Evolutionary conservation across 78 protist species (phyloP).

Genomic region (Neovahlkampfia damariscottae): DNA sequence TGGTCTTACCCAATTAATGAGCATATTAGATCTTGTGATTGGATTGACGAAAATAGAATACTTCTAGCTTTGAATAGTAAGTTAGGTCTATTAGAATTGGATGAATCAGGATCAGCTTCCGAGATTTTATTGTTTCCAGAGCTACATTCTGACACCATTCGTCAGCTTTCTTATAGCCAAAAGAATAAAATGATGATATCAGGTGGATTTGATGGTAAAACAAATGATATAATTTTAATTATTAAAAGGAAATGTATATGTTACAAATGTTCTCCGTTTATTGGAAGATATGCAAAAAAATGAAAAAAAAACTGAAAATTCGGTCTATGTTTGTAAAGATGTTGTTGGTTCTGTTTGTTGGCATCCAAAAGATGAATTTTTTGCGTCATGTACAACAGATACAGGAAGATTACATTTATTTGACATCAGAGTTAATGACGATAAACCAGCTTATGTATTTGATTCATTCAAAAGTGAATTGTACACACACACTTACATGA

Average conservation of each 20-base stretch:
- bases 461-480: background rate
- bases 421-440: background rate
- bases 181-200: background rate
- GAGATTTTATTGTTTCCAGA: background rate
- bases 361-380: background rate
- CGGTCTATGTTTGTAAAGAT: background rate
- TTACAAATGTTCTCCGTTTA: background rate
- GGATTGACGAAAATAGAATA: background rate
- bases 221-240: too few species aligned
- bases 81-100: background rate
- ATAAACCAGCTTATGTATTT: background rate
- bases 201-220: background rate
- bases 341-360: background rate
- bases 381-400: background rate
- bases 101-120: background rate
- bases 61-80: background rate
- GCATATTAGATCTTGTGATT: background rate
- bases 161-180: background rate
- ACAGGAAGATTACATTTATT: background rate
- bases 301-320: background rate
- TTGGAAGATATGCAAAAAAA: background rate
- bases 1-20: background rate
- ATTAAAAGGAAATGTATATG: background rate
- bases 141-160: background rate
- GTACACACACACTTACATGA: background rate